These are phyloP conservation scores for Carex myosuroides DNA, from an alignment of 176 grass and related monocot species.

Conservation along the genomic window DNA sequence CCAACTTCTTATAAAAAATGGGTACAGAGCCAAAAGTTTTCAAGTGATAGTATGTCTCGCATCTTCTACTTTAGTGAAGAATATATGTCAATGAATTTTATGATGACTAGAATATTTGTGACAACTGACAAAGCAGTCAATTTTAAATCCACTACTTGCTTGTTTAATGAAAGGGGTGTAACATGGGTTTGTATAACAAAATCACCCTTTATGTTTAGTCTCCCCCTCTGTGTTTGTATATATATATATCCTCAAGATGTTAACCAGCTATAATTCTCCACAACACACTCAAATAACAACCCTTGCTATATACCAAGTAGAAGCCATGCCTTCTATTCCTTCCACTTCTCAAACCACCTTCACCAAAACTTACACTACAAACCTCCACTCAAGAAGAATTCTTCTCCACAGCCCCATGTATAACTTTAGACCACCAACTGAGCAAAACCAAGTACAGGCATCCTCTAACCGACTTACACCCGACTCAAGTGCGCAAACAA, in stretches of 20 bases:
- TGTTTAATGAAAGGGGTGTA: not conserved
- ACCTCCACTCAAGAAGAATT: constrained; percentile 50
- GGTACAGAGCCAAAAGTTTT: not conserved
- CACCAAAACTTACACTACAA: not conserved
- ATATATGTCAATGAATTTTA: not conserved
- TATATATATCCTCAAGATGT: not conserved
- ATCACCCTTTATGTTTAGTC: not conserved
- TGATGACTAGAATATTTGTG: too few species aligned
- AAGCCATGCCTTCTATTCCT: constrained; percentile 31
- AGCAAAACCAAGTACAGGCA: constrained; percentile 26
- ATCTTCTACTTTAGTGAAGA: not conserved
- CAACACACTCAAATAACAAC: not conserved
- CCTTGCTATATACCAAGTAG: not conserved
- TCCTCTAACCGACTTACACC: not conserved
- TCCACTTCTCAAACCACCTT: constrained; percentile 13
- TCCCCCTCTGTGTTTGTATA: not conserved
- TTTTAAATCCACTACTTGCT: not conserved
- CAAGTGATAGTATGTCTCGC: not conserved
- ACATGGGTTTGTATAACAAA: constrained; percentile 1
- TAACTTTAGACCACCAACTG: constrained; percentile 36
- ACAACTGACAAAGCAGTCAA: not conserved
- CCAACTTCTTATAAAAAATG: not conserved
- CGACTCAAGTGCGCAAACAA: not conserved
- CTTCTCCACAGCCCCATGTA: constrained; percentile 53
- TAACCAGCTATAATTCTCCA: not conserved